Base-by-base conservation (phyloP, 2,329 filamentous ascomycete species). In the Lecanicillium sp. region DNA sequence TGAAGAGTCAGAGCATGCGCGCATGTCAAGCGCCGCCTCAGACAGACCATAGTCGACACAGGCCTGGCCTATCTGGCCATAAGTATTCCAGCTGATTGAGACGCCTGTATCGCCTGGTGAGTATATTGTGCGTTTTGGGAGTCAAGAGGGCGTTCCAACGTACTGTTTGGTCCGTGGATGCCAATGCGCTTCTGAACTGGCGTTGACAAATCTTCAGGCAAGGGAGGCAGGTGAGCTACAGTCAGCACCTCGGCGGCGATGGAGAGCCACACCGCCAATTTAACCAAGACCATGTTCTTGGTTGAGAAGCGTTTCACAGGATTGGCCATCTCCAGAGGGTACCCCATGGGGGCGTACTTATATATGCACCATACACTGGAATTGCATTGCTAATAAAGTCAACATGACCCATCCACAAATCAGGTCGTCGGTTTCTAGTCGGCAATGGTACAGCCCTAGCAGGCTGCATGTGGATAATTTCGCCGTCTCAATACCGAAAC, bases 51-150 rank as follows among this genome's bases (percentile, higher is more conserved):
- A 80, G 33, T 68, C 52, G 6, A 81, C 75, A 49, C 76, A 80
- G 5, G 71, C 60, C 29, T 68, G 55, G 49, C 55, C 57, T 15
- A 75, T 55, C 50, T 71, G 54, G 46, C 67, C 51, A 54, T 78
- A 79, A 0, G 77, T 81, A 55, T 79, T 79, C 77, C 77, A 80
- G 1, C 70, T 74, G 26, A 81, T 62, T 0, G 72, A 71, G 9
- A 79, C 65, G 29, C 71, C 75, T 78, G 35, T n/a, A n/a, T n/a
- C n/a, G n/a, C n/a, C n/a, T n/a, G n/a, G n/a, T n/a, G n/a, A n/a
- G 29, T 26, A 3, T 9, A 11, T 44, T 20, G n/a, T n/a, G n/a
- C 11, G 15, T 2, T 24, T 33, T 6, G 10, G 21, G 10, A 3
- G 8, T 47, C 15, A 43, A 33, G 21, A 5, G 20, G 4, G 14